Conservation (phyloP, 106 monocot genomes). For the Acanthochlamys bracteata region DNA sequence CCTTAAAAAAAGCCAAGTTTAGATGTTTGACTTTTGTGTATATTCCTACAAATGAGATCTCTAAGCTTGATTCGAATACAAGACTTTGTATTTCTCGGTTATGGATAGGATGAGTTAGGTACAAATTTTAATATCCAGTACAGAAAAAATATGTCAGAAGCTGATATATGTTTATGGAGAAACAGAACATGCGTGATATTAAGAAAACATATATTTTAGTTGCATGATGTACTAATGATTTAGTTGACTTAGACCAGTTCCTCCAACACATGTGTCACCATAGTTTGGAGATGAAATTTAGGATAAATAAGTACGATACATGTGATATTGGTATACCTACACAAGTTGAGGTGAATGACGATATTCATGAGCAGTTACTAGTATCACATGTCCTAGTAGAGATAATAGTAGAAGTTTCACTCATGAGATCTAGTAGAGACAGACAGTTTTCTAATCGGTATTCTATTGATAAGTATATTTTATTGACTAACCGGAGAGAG, state of each 20-base stretch:
- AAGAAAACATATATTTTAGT: no score
- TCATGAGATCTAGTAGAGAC: background rate
- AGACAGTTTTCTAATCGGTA: background rate
- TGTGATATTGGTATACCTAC: background rate
- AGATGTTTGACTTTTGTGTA: background rate
- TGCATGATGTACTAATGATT: no score
- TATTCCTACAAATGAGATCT: no score
- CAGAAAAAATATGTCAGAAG: no score
- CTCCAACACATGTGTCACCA: no score
- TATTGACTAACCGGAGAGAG: background rate
- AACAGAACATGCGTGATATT: background rate
- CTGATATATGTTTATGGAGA: background rate
- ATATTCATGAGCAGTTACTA: background rate
- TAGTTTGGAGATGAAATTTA: no score
- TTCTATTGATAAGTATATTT: background rate
- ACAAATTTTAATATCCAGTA: background rate
- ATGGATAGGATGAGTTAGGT: background rate
- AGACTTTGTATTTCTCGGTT: background rate
- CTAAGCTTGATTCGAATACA: background rate
- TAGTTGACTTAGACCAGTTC: no score
- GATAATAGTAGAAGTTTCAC: background rate
- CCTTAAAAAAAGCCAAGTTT: background rate
- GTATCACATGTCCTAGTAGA: no score
- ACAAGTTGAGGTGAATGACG: background rate
- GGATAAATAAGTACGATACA: no score